phyloP scores from a whole-genome alignment of 2,329 filamentous ascomycete species.

The Penicillium sp. region DNA sequence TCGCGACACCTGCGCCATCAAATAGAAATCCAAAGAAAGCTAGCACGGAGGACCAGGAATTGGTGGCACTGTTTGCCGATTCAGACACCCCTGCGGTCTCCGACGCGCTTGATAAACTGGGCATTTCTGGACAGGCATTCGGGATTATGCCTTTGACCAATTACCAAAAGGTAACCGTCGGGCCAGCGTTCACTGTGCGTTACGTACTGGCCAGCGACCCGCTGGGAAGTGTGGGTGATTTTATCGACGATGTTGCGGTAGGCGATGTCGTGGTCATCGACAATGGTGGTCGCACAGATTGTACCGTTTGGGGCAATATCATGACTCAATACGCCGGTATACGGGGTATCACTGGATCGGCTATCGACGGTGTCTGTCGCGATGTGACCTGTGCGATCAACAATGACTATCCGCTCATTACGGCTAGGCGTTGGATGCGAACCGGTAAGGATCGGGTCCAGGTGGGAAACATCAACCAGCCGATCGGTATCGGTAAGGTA shows the following conservation, averaged over 20 bases:
- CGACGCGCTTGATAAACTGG: constrained; percentile 24
- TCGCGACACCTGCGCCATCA: neutral
- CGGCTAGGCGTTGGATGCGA: constrained; percentile 34
- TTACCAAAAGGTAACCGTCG: constrained; percentile 30
- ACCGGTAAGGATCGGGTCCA: constrained; percentile 35
- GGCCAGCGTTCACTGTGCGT: constrained; percentile 35
- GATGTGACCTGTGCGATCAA: constrained; percentile 31
- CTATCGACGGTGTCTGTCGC: constrained; percentile 35
- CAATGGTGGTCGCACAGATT: constrained; percentile 34
- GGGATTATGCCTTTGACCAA: constrained; percentile 22
- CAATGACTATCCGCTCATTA: constrained; percentile 32
- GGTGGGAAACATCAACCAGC: constrained; percentile 29
- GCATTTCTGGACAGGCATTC: constrained; percentile 19
- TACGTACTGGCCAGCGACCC: constrained; percentile 24
- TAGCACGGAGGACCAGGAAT: constrained; percentile 14
- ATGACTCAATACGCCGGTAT: constrained; percentile 37
- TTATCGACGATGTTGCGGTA: constrained; percentile 39
- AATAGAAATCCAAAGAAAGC: constrained; percentile 7
- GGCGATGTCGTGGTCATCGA: constrained; percentile 36
- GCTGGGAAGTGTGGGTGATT: constrained; percentile 31
- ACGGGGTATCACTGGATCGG: constrained; percentile 31
- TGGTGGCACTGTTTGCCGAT: constrained; percentile 15
- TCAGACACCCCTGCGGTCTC: constrained; percentile 21
- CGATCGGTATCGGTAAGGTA: constrained; percentile 29
- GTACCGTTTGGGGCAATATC: constrained; percentile 38